Evolutionary conservation across 805 yeast species (phyloP), one percentile per base, ranked within the genome.

Genomic region (Yamadazyma ubonensis): DNA sequence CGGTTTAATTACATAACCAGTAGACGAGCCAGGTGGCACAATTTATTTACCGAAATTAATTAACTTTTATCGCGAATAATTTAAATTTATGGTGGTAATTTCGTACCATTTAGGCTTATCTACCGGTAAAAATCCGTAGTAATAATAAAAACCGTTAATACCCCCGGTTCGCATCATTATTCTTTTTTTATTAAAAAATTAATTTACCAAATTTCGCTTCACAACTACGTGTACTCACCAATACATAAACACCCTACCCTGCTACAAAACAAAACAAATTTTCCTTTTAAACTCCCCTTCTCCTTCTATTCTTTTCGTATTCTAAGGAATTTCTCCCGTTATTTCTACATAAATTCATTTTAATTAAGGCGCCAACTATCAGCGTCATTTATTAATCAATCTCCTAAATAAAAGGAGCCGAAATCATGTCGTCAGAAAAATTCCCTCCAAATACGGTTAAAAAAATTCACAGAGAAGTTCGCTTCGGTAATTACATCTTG

Each of bases 401-500:
- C 26, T 23, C 26, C 26, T 27, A 11, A 21, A 26, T 3, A 26
- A 25, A 23, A 10, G 26, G 26, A 23, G 26, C 8, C n/a, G 26
- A 23, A 10, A 23, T 23, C 26, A 23, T 23, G 26, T 23, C 23
- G 28, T 21, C 37, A 25, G 43, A 40, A 14, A 36, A 40, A 32
- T 27, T 35, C 36, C 26, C 30, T 14, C 41, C 42, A 7, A 38
- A 36, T 25, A 22, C 44, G 18, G 45, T 44, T 6, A 42, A 42
- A 27, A 44, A 44, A 15, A 40, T 47, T 21, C 51, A 48, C 30
- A 32, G 84, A 47, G 89, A 84, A 56, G 82, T 84, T 15, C 75
- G 95, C 28, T 90, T 93, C 58, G 99, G 99, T 18, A 81, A 86
- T 10, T 93, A 90, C 55, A 78, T 86, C 16, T 73, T 93, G 6